Evolutionary conservation across 257 asterid genomes (phyloP).

Genomic region (Fraxinus anomala): DNA sequence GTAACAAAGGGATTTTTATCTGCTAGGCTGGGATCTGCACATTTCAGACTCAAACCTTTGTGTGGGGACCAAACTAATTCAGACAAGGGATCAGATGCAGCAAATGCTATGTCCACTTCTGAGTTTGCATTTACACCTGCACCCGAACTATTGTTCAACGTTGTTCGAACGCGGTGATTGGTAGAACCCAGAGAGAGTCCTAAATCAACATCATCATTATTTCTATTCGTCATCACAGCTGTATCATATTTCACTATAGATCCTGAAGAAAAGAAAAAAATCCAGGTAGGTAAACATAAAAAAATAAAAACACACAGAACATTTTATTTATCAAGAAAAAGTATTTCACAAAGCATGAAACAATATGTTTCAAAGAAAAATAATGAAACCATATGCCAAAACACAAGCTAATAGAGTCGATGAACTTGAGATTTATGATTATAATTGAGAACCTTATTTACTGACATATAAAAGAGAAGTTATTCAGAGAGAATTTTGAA

Average conservation of each 20-base stretch:
- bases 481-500: no score
- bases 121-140: constrained; percentile 87
- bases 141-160: constrained; percentile 45
- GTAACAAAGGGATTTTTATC: constrained; percentile 45
- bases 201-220: constrained; percentile 38
- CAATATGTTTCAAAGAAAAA: no score
- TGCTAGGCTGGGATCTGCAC: constrained; percentile 35
- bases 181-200: constrained; percentile 41
- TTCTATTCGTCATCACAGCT: constrained; percentile 31
- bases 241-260: constrained; percentile 1
- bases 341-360: no score
- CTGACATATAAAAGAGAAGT: no score
- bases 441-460: no score
- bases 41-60: constrained; percentile 55
- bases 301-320: no score
- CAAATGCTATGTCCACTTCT: constrained; percentile 39
- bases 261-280: no score
- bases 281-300: no score
- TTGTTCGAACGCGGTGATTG: constrained; percentile 26
- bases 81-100: constrained; percentile 55
- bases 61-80: constrained; percentile 78
- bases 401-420: no score
- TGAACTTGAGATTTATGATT: no score
- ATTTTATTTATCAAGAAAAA: no score
- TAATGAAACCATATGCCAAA: no score